Evolutionary conservation across 2,329 filamentous ascomycete genomes (phyloP).

Genomic region (Spiromastix sp.): DNA sequence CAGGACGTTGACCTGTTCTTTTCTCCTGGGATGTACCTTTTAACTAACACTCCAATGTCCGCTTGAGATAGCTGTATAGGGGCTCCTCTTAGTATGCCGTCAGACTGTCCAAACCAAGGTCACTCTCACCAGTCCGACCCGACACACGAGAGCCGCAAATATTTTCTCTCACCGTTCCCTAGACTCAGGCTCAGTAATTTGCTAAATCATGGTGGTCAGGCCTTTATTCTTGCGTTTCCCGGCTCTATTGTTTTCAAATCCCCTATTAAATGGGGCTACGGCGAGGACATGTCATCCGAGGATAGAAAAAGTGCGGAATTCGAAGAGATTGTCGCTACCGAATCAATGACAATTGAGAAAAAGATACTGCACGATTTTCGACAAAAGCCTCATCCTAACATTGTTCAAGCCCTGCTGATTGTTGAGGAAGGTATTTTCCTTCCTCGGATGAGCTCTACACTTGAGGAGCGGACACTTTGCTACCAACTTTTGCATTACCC

Average conservation of each 20-base stretch:
- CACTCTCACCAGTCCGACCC: no score
- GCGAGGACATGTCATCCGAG: background rate
- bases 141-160: background rate
- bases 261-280: background rate
- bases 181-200: background rate
- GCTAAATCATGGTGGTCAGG: background rate
- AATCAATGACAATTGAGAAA: background rate
- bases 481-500: background rate
- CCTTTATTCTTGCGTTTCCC: background rate
- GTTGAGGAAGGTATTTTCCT: slow-evolving; percentile 2
- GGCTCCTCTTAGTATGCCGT: no score
- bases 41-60: no score
- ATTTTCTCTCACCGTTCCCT: background rate
- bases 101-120: no score
- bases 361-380: background rate
- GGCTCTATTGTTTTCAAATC: background rate
- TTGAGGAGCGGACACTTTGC: background rate
- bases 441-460: background rate
- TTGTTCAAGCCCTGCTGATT: background rate
- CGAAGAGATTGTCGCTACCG: background rate
- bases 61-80: no score
- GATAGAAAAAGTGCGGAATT: background rate
- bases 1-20: no score
- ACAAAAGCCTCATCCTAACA: background rate
- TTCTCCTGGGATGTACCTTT: no score